Conservation (phyloP, 306 rosid species). For the Quercus agrifolia region DNA sequence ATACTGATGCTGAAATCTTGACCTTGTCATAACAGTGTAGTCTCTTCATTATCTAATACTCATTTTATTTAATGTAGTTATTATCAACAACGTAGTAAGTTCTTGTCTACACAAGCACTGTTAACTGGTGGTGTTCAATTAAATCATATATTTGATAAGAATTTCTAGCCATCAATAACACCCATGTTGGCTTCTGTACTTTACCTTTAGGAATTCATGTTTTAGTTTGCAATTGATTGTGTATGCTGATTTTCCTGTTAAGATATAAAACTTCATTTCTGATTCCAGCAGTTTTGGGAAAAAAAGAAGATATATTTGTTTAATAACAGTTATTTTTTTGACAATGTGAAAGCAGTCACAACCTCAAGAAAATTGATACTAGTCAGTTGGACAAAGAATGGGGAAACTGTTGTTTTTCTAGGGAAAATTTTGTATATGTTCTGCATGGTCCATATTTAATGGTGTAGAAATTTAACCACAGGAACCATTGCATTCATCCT, state of each 20-base stretch:
- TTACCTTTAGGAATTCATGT: not conserved
- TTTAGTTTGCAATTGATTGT: not conserved
- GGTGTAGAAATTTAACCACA: not conserved
- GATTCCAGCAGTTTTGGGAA: not conserved
- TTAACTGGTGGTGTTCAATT: not conserved
- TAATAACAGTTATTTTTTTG: not conserved
- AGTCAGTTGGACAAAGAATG: not conserved
- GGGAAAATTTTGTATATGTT: not conserved
- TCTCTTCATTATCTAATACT: not conserved
- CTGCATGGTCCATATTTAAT: not conserved
- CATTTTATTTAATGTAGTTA: not conserved
- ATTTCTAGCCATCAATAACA: not conserved
- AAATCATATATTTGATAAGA: not conserved
- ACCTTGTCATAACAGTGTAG: not conserved
- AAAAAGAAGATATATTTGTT: not conserved
- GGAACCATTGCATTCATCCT: not conserved
- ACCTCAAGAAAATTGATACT: not conserved
- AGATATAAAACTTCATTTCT: not conserved
- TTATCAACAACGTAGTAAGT: not conserved
- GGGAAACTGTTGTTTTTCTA: not conserved
- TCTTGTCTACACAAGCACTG: not conserved
- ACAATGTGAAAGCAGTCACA: not conserved
- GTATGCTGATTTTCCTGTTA: not conserved
- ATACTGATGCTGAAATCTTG: not conserved
- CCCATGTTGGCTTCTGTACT: not conserved